Percentiles rank a stretch among this genome's conserved stretches.
These are phyloP conservation scores for Termitomyces sp. DNA, from an alignment of 1,284 basidiomycete species.

Conservation along the genomic window DNA sequence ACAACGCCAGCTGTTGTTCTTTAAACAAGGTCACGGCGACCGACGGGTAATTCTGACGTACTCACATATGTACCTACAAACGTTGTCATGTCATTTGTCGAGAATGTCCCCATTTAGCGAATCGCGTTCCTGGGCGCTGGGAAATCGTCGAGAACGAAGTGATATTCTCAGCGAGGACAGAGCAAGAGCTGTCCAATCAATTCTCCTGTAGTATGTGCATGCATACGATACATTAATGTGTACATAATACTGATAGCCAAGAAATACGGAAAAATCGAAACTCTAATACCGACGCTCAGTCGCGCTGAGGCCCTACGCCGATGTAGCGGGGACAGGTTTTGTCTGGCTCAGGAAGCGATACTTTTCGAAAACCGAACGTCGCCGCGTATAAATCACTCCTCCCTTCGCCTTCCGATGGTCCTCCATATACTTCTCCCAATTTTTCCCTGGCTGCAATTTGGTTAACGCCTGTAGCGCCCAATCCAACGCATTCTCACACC, in stretches of 20 bases:
- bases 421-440: neutral
- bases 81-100: too few species aligned
- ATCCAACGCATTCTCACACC: conserved; percentile 69
- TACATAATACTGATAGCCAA: neutral
- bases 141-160: neutral
- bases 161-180: neutral
- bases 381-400: neutral
- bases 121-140: neutral
- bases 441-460: neutral
- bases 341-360: neutral
- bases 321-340: neutral
- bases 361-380: neutral
- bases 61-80: neutral
- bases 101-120: neutral
- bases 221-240: neutral
- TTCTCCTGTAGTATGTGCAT: neutral
- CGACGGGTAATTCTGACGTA: neutral
- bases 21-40: neutral
- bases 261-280: neutral
- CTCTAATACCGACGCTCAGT: neutral
- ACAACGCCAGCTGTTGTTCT: neutral
- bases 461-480: conserved; percentile 48
- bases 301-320: neutral
- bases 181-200: neutral
- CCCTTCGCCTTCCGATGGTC: neutral